Evolutionary conservation across 2,329 filamentous ascomycete genomes (phyloP), one percentile per base, ranked within the genome.

Genomic region (Akanthomyces dipterigenus): DNA sequence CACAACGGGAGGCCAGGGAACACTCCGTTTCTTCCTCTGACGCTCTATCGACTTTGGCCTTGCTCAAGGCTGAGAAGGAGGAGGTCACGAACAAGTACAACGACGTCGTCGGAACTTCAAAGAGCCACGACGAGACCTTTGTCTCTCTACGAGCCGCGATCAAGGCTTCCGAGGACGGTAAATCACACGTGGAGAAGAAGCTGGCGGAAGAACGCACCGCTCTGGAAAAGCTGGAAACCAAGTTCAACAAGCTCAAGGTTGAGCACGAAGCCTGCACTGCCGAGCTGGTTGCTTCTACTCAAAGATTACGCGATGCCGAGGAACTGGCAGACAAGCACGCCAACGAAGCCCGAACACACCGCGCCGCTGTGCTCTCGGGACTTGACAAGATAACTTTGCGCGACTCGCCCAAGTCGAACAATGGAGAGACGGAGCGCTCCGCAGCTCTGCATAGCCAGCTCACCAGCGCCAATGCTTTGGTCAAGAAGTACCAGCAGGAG

Each of bases 291-390:
- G 83, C 82, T 22, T 82, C 86, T 0, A 88, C 84, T 1, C 86
- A 91, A 67, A 87, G 90, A 55, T 77, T 99, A 54, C 86, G 84
- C 45, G 93, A 97, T 72, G 87, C 91, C 0, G 92, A 99, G 75
- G 91, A 96, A 69, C 77, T 98, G 49, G 90, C 90, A 1, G 90
- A 96, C 69, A 91, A 88, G 67, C 88, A 96, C 72, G 90, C 93
- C 5, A 86, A 87, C 66, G 96, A 99, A 76, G 93, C 95, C 6
- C 84, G 88, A 61, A 89, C 89, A 18, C 93, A 98, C 70, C 90
- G 90, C 26, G 81, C 89, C 67, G 93, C 90, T 24, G 87, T 99
- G 38, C 77, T 98, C 50, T 82, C 87, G 54, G 93, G 95, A 5
- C 81, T 99, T 12, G 89, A 91, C 67, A 92, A 88, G 73, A 83